These are phyloP conservation scores for Backusella luteola DNA, from an alignment of 192 early-diverging fungal species.

Conservation along the genomic window DNA sequence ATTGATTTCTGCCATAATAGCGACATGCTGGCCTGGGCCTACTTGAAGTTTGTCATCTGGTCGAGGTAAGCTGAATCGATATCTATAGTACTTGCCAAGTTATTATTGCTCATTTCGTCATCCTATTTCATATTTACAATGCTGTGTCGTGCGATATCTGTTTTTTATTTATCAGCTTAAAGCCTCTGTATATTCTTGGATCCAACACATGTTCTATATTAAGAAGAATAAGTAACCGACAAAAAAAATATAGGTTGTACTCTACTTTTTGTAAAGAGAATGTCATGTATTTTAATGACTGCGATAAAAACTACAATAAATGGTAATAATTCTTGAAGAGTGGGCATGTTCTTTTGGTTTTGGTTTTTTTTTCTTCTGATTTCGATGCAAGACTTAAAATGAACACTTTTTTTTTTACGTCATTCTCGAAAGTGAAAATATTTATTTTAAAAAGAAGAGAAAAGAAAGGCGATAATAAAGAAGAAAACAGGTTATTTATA, in stretches of 20 bases:
- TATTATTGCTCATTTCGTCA: background rate
- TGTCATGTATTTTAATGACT: background rate
- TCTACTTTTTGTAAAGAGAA: background rate
- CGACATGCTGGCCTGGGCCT: constrained; percentile 92
- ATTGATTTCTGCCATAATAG: constrained; percentile 77
- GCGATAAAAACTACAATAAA: background rate
- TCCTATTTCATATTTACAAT: constrained; percentile 46
- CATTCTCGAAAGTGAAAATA: background rate
- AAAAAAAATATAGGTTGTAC: background rate
- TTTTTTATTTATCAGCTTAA: constrained; percentile 75
- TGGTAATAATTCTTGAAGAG: constrained; percentile 4
- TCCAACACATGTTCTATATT: constrained; percentile 53
- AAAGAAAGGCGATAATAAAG: background rate
- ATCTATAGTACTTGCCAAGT: constrained; percentile 42
- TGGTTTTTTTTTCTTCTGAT: background rate
- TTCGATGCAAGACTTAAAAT: background rate
- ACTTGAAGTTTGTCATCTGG: constrained; percentile 70
- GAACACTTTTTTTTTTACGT: background rate
- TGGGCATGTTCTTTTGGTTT: background rate
- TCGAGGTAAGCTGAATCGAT: constrained; percentile 78
- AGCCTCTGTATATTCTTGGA: constrained; percentile 69
- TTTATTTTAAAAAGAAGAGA: background rate
- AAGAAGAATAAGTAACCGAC: background rate
- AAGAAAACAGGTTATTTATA: background rate
- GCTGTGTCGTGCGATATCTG: constrained; percentile 82